phyloP scores from a whole-genome alignment of 1,139 yeast species.

The Lodderomyces parapsilosis region DNA sequence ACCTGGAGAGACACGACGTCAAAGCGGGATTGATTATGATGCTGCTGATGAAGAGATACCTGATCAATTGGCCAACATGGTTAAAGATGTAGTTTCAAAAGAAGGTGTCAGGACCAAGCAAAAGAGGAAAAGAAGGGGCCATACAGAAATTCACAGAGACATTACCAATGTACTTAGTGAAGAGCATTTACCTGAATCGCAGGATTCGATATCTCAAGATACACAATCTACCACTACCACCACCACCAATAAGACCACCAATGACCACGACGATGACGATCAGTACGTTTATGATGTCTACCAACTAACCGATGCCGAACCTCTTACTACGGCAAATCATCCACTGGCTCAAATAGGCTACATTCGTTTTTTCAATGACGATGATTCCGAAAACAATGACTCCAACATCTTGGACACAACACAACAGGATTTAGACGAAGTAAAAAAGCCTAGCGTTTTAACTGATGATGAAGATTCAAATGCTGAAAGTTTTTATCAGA shows the following conservation, averaged over 20 bases:
- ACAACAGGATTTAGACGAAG: constrained; percentile 50
- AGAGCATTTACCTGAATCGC: neutral
- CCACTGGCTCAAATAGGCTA: constrained; percentile 61
- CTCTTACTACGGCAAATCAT: constrained; percentile 52
- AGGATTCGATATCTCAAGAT: neutral
- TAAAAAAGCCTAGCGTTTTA: constrained; percentile 29
- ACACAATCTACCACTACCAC: constrained; percentile 10
- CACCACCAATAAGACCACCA: constrained; percentile 4
- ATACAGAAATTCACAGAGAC: constrained; percentile 15
- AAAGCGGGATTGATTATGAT: neutral
- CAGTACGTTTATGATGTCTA: constrained; percentile 89
- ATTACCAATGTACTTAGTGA: constrained; percentile 6
- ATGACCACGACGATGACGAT: constrained; percentile 49
- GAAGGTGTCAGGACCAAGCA: neutral
- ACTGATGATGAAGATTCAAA: constrained; percentile 47
- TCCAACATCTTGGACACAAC: constrained; percentile 29
- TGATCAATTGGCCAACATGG: constrained; percentile 67
- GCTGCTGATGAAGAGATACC: constrained; percentile 33
- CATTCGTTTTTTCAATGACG: constrained; percentile 66
- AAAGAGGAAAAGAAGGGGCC: constrained; percentile 10
- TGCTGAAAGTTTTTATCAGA: constrained; percentile 88
- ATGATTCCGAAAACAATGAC: constrained; percentile 38
- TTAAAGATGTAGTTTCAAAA: constrained; percentile 49
- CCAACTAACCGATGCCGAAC: constrained; percentile 31
- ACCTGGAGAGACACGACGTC: neutral